Evolutionary conservation across 495 filamentous ascomycete genomes (phyloP), one percentile per base, ranked within the genome.

Genomic region (Coniosporium apollinis): DNA sequence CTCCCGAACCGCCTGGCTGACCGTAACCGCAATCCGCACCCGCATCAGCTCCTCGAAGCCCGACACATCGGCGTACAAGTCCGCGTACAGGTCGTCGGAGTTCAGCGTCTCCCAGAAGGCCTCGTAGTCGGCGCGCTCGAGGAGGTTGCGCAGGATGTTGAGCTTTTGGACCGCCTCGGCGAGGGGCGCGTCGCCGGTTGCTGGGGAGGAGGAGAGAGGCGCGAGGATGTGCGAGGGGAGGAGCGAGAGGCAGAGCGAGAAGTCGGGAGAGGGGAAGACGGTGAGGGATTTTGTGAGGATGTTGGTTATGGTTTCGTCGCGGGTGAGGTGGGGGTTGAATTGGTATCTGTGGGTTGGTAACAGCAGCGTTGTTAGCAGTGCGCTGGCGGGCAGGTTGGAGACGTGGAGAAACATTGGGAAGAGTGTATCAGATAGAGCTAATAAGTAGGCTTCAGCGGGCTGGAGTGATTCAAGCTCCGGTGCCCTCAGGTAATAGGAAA

Each of bases 291-390:
- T 96, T 62, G 87, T 82, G 56, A 99, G 83, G 72, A 94, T 78
- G 68, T 94, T 94, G 67, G 91, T 94, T 54, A 84, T 82, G 49
- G 81, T 82, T 62, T 99, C 91, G 49, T 93, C 78, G 58, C 85
- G 84, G 59, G 84, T 74, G 47, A 94, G 85, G 70, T 94, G 85
- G 15, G 89, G 87, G 71, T 99, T 99, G 70, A 99, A 94, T 66
- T 99, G 91, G 74, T 96, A 99, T 40, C 91, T 97, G 48, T 9
- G 9, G 28, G 28, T 19, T 24, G 19, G 11, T 28, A 28, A 6
- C 17, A 37, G 26, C 11, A 34, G 30, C n/a, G 31, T 3, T 29
- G 21, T 18, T 38, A 18, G 34, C 18, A 33, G 24, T 11, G 30
- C 18, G 26, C 5, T 19, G 30, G 17, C 26, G 19, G 28, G 34